phyloP scores from a whole-genome alignment of 495 filamentous ascomycete genomes.

The Annulohypoxylon nitens region DNA sequence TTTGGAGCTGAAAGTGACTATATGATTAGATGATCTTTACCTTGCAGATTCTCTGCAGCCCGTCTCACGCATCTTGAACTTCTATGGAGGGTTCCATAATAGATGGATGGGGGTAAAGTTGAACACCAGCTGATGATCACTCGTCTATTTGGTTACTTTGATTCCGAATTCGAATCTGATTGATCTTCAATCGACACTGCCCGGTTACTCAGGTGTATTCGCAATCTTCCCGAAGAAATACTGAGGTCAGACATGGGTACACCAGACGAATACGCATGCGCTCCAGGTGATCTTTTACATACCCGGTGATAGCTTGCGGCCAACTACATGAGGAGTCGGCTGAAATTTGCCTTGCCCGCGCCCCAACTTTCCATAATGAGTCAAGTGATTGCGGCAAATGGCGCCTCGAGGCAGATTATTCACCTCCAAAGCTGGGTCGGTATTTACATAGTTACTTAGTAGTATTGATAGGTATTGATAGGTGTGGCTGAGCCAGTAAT shows the following conservation, averaged over 20 bases:
- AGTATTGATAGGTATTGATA: constrained; percentile 10
- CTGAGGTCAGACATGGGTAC: constrained; percentile 13
- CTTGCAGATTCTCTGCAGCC: constrained; percentile 31
- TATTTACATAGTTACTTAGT: background rate
- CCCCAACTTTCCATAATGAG: constrained; percentile 12
- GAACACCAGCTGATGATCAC: background rate
- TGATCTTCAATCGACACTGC: constrained; percentile 23
- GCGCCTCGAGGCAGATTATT: constrained; percentile 38
- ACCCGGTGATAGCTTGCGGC: constrained; percentile 20
- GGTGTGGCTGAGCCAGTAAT: constrained; percentile 37
- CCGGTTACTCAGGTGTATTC: background rate
- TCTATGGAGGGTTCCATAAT: background rate
- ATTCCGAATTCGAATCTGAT: constrained; percentile 26
- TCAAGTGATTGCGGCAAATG: constrained; percentile 39
- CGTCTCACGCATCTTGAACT: constrained; percentile 12
- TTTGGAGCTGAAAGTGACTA: background rate
- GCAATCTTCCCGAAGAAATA: background rate
- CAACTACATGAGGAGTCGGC: constrained; percentile 14
- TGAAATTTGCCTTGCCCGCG: constrained; percentile 25
- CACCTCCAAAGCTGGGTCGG: background rate
- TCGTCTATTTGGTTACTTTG: background rate
- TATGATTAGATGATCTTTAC: constrained; percentile 13
- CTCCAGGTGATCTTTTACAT: constrained; percentile 33
- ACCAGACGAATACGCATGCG: constrained; percentile 23
- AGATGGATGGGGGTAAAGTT: background rate